These are phyloP conservation scores for Gynandropsis gynandra DNA, from an alignment of 345 rosid species.

Conservation along the genomic window DNA sequence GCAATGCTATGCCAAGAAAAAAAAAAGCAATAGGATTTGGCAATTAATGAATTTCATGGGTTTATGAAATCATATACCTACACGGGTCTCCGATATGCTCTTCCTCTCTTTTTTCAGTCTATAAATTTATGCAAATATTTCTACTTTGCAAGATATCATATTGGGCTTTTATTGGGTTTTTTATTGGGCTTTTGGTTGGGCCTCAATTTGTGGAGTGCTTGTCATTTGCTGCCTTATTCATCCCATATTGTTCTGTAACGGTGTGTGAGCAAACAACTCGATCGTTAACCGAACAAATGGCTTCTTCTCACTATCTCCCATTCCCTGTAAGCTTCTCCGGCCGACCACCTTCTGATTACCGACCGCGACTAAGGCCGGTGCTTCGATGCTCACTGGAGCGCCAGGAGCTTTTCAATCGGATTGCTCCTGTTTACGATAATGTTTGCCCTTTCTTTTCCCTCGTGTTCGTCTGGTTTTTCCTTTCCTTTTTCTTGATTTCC, in stretches of 20 bases:
- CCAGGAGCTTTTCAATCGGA: constrained; percentile 59
- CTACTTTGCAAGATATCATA: no score
- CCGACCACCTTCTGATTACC: neutral
- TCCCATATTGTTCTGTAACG: no score
- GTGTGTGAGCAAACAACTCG: no score
- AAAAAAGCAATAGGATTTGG: neutral
- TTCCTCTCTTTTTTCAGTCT: neutral
- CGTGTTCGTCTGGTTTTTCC: neutral
- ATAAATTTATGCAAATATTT: no score
- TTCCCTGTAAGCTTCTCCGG: constrained; percentile 17
- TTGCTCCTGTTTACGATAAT: constrained; percentile 77
- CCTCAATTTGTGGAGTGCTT: no score
- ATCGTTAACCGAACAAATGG: no score
- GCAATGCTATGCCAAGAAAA: constrained; percentile 9
- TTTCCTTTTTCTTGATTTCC: neutral
- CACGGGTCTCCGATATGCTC: no score
- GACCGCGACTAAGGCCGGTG: constrained; percentile 1
- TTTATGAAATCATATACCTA: neutral
- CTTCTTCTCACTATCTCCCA: constrained; percentile 24
- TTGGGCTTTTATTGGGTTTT: no score
- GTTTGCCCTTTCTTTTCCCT: constrained; percentile 19
- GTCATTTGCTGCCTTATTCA: no score
- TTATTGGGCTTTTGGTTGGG: no score
- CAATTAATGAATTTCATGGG: neutral
- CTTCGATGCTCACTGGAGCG: constrained; percentile 47